These are phyloP conservation scores for Wickerhamiella infanticola DNA, from an alignment of 1,139 yeast species.

Conservation along the genomic window DNA sequence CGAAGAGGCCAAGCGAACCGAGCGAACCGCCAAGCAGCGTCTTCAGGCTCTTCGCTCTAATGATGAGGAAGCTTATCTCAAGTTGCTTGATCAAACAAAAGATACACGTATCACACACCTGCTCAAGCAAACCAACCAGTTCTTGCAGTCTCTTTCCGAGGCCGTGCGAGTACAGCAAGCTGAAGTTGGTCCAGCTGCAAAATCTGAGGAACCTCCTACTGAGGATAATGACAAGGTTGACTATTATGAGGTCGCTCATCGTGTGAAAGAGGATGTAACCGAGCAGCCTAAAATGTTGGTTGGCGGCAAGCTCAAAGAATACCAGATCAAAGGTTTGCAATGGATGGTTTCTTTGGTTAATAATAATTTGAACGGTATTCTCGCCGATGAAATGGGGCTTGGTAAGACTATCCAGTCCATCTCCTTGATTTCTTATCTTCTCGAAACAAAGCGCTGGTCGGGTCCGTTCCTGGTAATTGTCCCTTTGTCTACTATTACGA, in stretches of 20 bases:
- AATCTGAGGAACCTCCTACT: conserved; percentile 21
- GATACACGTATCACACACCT: conserved; percentile 95
- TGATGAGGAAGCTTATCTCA: conserved; percentile 95
- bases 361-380: conserved; percentile 84
- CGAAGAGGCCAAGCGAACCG: conserved; percentile 78
- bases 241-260: conserved; percentile 89
- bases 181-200: conserved; percentile 14
- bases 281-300: conserved; percentile 78
- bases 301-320: conserved; percentile 87
- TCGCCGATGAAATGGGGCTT: conserved; percentile 90
- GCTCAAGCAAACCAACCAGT: conserved; percentile 76
- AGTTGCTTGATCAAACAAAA: conserved; percentile 87
- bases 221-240: conserved; percentile 56
- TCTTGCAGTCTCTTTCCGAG: conserved; percentile 78
- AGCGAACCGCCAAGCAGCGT: conserved; percentile 91
- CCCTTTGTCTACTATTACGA: conserved; percentile 85
- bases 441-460: conserved; percentile 46
- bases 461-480: conserved; percentile 71
- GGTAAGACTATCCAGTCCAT: conserved; percentile 83
- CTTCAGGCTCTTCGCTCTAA: conserved; percentile 91
- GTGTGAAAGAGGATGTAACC: conserved; percentile 61
- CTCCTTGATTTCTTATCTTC: conserved; percentile 56
- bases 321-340: conserved; percentile 83
- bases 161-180: conserved; percentile 78
- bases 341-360: conserved; percentile 97